These are phyloP conservation scores for Trypanosoma cruzi DNA, from an alignment of 208 protist genomes.

Conservation along the genomic window DNA sequence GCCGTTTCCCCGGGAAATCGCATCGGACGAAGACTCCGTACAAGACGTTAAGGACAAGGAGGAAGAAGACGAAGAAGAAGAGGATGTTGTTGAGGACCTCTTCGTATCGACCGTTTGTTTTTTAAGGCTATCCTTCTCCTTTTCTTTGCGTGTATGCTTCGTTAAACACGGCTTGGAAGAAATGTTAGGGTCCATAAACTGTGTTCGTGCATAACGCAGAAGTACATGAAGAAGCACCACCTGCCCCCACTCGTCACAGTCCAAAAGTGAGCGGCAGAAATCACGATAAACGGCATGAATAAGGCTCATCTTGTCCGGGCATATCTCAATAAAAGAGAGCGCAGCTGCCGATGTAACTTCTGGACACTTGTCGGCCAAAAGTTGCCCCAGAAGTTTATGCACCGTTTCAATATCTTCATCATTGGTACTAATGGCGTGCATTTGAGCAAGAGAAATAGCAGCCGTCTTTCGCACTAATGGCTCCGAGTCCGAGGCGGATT, in stretches of 20 bases:
- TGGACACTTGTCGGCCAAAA: constrained; percentile 59
- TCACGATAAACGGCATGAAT: constrained; percentile 95
- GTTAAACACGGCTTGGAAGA: not conserved
- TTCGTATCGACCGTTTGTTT: no score
- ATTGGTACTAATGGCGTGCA: constrained; percentile 55
- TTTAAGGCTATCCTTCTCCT: no score
- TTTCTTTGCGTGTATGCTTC: not conserved
- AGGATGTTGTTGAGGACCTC: not conserved
- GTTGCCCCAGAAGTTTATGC: constrained; percentile 71
- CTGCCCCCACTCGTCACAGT: constrained; percentile 97
- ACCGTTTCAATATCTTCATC: constrained; percentile 67
- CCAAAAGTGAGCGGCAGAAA: constrained; percentile 76
- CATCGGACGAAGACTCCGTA: not conserved
- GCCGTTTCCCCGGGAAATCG: constrained; percentile 13
- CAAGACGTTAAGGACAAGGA: constrained; percentile 9
- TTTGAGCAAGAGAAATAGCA: constrained; percentile 95
- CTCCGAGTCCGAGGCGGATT: constrained; percentile 90
- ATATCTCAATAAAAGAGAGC: constrained; percentile 89
- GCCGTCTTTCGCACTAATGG: constrained; percentile 97
- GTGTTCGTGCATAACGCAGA: constrained; percentile 93
- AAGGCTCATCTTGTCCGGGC: constrained; percentile 89
- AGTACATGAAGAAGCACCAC: constrained; percentile 88
- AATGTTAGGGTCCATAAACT: constrained; percentile 90
- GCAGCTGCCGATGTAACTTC: constrained; percentile 89
- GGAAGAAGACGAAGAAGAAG: constrained; percentile 10